Base-by-base conservation (phyloP, 1,284 basidiomycete species). In the Mycena citricolor region DNA sequence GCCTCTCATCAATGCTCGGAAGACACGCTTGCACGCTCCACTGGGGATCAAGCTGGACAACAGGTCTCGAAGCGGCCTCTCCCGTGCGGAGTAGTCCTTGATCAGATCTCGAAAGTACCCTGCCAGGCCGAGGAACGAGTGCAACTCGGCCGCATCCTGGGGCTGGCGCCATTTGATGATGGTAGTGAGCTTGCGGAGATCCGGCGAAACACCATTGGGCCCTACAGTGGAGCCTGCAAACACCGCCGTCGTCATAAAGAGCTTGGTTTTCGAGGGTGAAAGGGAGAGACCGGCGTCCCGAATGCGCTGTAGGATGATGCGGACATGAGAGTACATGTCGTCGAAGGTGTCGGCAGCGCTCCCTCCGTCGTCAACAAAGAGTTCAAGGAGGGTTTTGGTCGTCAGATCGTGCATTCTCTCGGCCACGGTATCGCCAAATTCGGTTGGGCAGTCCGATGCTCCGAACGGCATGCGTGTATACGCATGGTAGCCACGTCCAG, bases 381-480 rank as follows among this genome's bases (percentile, higher is more conserved):
- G 49, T 28, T 65, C 62, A 17, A 65, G 51, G 7, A 20, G 13
- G 2, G 40, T 42, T 0, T 49, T 54, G 6, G 54, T 44, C 4
- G 47, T 55, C 0, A 71, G 51, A 39, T 69, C 67, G 7, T 58
- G 47, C 13, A 71, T 44, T 7, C 49, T 29, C 1, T 28, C 28
- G 1, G 63, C 63, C 1, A 65, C 64, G 53, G 67, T 57, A 4
- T 67, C 30, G 8, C 54, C 59, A 47, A 71, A 72, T 1, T 56
- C 60, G 1, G 64, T 62, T 24, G 69, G 69, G 8, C 62, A 66
- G 1, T 68, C 70, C 12, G 69, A 70, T 2, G 69, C 43, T 0
- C 70, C 66, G 42, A 70, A 69, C 0, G 66, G 69, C 66, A 72
- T 68, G 1, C 59, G 42, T 2, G 42, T 35, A 50, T 66, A 70